A percentile compares a stretch with the other conserved stretches of the same genome.
phyloP scores from a whole-genome alignment of 306 rosid genomes.

The Oemleria cerasiformis region DNA sequence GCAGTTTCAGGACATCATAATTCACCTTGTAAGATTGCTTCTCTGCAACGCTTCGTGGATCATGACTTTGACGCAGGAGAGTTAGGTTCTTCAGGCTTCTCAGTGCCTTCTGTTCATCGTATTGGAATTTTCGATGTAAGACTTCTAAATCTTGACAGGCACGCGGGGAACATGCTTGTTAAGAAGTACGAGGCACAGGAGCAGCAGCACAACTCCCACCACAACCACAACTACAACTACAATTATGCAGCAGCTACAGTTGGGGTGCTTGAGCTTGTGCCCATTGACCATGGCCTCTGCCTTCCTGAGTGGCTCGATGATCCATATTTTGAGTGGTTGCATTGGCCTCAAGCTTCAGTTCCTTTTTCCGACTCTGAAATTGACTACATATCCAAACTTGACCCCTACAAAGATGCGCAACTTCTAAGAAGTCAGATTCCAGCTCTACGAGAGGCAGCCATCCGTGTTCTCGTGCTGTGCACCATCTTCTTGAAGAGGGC shows the following conservation, averaged over 20 bases:
- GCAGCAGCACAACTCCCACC: background rate
- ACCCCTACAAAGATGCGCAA: conserved; percentile 75
- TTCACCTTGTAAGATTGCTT: conserved; percentile 60
- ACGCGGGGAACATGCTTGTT: conserved; percentile 88
- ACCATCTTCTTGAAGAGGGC: conserved; percentile 76
- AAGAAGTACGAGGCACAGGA: conserved; percentile 35
- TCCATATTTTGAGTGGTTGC: conserved; percentile 96
- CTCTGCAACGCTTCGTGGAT: conserved; percentile 79
- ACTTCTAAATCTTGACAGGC: conserved; percentile 80
- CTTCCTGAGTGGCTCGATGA: conserved; percentile 95
- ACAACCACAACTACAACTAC: too few species aligned
- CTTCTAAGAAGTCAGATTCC: conserved; percentile 62
- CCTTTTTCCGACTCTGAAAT: conserved; percentile 71
- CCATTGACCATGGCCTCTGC: conserved; percentile 93
- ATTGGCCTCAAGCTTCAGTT: conserved; percentile 88
- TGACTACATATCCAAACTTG: conserved; percentile 70
- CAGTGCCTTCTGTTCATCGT: conserved; percentile 70
- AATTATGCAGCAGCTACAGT: background rate
- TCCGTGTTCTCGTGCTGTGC: conserved; percentile 76
- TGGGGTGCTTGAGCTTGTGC: conserved; percentile 65
- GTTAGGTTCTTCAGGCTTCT: conserved; percentile 71
- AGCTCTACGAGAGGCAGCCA: conserved; percentile 56
- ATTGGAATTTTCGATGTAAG: conserved; percentile 77
- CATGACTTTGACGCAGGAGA: conserved; percentile 89
- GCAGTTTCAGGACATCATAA: conserved; percentile 6